Conservation (phyloP, 176 grass and related monocot genomes). For the Dactylis glomerata region DNA sequence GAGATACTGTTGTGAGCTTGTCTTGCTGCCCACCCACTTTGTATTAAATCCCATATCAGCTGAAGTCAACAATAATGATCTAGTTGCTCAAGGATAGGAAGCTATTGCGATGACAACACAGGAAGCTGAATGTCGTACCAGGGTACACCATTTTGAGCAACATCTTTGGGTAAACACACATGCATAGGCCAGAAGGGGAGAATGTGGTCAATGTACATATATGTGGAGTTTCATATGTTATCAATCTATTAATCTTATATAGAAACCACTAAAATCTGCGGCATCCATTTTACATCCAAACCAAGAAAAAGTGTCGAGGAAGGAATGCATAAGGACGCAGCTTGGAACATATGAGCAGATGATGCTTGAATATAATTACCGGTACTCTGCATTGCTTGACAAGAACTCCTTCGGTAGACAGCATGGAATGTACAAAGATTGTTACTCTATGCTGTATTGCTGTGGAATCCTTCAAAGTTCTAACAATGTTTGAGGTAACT, state of each 20-base stretch:
- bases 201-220: not conserved
- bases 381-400: constrained; percentile 40
- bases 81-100: not conserved
- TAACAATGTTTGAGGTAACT: constrained; percentile 59
- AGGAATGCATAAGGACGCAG: not conserved
- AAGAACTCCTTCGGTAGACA: constrained; percentile 46
- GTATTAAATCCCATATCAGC: not conserved
- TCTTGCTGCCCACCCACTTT: not conserved
- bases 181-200: not conserved
- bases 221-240: not conserved
- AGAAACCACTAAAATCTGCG: not conserved
- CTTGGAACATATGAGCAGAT: constrained; percentile 16
- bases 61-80: not conserved
- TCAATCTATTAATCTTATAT: not conserved
- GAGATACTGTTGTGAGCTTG: not conserved
- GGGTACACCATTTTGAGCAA: not conserved
- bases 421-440: constrained; percentile 57
- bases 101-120: not conserved
- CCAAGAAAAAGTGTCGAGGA: not conserved
- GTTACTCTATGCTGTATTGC: constrained; percentile 54
- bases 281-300: constrained; percentile 6
- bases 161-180: not conserved
- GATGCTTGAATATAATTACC: constrained; percentile 8
- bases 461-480: constrained; percentile 53
- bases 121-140: not conserved